Base-by-base conservation (phyloP, 345 rosid species). In the Lumnitzera racemosa region DNA sequence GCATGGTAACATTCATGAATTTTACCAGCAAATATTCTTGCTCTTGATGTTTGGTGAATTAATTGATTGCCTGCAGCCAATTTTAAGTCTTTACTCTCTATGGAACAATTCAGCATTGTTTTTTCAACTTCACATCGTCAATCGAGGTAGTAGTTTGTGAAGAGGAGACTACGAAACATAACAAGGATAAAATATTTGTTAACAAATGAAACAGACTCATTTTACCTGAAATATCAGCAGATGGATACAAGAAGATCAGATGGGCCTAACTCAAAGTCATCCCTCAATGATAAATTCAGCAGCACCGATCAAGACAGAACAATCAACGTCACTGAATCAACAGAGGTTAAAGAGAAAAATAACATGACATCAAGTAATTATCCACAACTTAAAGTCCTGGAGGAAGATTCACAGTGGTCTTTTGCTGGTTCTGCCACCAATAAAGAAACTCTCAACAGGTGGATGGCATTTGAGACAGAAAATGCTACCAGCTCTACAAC, bases 381-480 rank as follows among this genome's bases (percentile, higher is more conserved):
- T 61, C 67, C 74, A 47, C 52, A 47, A 50, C 60, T 58, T 15
- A 41, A 0, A 49, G 61, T 58, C 48, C 51, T 12, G 12, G 63
- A 56, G 15, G 62, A 47, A 61, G 71, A 63, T 24, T n/a, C 66
- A 17, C 48, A 51, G 23, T 63, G 23, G 55, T 48, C 66, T 46
- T 53, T 65, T 49, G 63, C 24, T 15, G 17, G 58, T 67, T 27
- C 62, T 5, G 48, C 43, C 62, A 58, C 51, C 25, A 55, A 61
- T 69, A 58, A 57, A 63, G 29, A 70, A 66, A 47, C 52, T 71
- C 7, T 47, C 41, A 68, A 67, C 68, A 87, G 79, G 74, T 85
- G 96, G 94, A 81, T 85, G 89, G 94, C 91, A 15, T 82, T 88
- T 66, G 84, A 74, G 43, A 24, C 49, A 56, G 53, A 49, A 43